Evolutionary conservation across 441 rosid species (phyloP).

Genomic region (Adansonia rubrostipa): DNA sequence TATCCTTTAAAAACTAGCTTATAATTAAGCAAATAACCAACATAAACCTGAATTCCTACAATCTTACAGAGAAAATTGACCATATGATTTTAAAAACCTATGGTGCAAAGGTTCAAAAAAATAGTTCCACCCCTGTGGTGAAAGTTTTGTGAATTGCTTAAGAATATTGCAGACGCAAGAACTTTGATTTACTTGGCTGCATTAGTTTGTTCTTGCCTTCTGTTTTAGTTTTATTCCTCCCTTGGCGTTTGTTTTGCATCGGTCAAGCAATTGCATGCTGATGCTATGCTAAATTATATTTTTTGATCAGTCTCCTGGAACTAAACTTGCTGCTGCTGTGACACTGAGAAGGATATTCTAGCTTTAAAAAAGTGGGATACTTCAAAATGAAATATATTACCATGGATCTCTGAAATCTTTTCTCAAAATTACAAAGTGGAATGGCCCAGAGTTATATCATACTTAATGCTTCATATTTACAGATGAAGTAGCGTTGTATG

Average conservation of each 20-base stretch:
- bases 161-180: neutral
- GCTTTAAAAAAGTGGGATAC: conserved; percentile 86
- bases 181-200: neutral
- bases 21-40: neutral
- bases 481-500: neutral
- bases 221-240: neutral
- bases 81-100: neutral
- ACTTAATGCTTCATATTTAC: conserved; percentile 10
- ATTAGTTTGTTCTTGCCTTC: conserved; percentile 15
- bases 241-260: conserved; percentile 1
- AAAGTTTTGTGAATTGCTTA: neutral
- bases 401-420: conserved; percentile 91
- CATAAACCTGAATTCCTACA: neutral
- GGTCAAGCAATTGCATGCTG: neutral
- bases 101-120: conserved; percentile 6
- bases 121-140: neutral
- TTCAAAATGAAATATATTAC: conserved; percentile 77
- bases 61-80: neutral
- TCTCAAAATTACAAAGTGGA: conserved; percentile 93
- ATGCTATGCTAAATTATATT: neutral
- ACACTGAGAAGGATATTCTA: conserved; percentile 84
- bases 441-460: conserved; percentile 81
- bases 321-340: conserved; percentile 66
- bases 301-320: conserved; percentile 28
- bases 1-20: neutral